Base-by-base conservation (phyloP, 208 protist species). In the Acanthamoeba sp. region DNA sequence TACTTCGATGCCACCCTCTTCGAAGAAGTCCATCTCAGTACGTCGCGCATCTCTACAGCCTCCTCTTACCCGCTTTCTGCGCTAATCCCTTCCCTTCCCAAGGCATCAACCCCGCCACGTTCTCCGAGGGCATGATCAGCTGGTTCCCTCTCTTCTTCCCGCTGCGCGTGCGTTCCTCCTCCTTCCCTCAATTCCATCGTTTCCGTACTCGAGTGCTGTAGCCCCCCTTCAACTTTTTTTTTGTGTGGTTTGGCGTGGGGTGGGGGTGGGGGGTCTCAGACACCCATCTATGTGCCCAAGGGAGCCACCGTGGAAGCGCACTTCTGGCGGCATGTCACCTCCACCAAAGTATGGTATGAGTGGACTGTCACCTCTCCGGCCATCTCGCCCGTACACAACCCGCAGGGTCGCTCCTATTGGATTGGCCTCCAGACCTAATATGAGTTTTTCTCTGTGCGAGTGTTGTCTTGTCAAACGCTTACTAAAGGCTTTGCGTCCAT, bases 1-100 rank as follows among this genome's bases (percentile, higher is more conserved):
- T 99, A 98, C 92, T 99, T 99, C 71, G 96, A 98, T 84, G 94
- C 94, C 34, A 80, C 64, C 9, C 96, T 99, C 1, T 99, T 98
- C 93, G 93, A 94, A n/a, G 95, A 98, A 52, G 97, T 98, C 20
- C 55, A 95, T 14, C 96, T 98, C n/a, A 97, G 96, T 82, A 97
- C 55, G 48, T 38, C 12, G 18, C 48, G 12, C 29, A 10, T 42
- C 36, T 91, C n/a, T n/a, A 48, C 73, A 12, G 14, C 90, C 94
- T 95, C 93, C 90, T 95, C 94, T 87, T 32, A 80, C 6, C 16
- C 12, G 27, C 40, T 73, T 3, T 32, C 6, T 73, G 1, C 45
- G 12, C 45, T 50, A 50, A 50, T 1, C 45, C n/a, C 34, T 1
- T 40, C 48, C 45, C 14, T 32, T 57, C 9, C 10, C 27, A 45